A percentile compares a stretch with the other conserved stretches of the same genome.
Conservation (phyloP, 2,329 filamentous ascomycete species). For the Claviceps maximensis region DNA sequence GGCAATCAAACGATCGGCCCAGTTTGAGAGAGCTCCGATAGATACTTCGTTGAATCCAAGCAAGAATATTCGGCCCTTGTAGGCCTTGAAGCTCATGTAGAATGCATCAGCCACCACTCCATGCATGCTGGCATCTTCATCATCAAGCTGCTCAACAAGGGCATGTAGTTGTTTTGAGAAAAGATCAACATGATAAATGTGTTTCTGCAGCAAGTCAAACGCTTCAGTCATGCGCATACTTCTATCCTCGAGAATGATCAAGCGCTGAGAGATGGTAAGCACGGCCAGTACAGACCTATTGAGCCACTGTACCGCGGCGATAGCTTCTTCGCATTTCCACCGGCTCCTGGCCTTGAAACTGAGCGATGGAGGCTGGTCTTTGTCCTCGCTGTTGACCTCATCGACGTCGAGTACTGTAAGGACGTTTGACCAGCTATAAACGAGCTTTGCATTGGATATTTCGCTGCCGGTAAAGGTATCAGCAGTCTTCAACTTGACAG, state of each 20-base stretch:
- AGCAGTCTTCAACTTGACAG: slow-evolving; percentile 74
- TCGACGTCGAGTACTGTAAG: slow-evolving; percentile 84
- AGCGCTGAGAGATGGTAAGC: slow-evolving; percentile 82
- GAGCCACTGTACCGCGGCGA: slow-evolving; percentile 93
- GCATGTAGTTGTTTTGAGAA: slow-evolving; percentile 78
- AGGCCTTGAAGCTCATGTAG: slow-evolving; percentile 92
- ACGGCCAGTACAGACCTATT: slow-evolving; percentile 85
- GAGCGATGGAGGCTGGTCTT: slow-evolving; percentile 65
- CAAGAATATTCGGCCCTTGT: slow-evolving; percentile 86
- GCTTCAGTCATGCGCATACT: slow-evolving; percentile 85
- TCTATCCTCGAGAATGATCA: slow-evolving; percentile 84
- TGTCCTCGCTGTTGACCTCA: slow-evolving; percentile 52
- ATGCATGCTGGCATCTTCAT: slow-evolving; percentile 80
- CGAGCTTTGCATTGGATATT: slow-evolving; percentile 72
- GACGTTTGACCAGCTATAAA: slow-evolving; percentile 98
- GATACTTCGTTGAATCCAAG: slow-evolving; percentile 89
- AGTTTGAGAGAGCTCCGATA: slow-evolving; percentile 86
- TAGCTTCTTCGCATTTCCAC: slow-evolving; percentile 89
- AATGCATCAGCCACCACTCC: slow-evolving; percentile 95
- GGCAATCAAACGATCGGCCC: slow-evolving; percentile 86
- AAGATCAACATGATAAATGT: slow-evolving; percentile 82
- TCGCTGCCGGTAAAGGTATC: slow-evolving; percentile 54
- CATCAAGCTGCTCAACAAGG: slow-evolving; percentile 78
- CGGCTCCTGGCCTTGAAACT: slow-evolving; percentile 71
- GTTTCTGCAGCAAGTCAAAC: slow-evolving; percentile 80